Evolutionary conservation across 306 rosid genomes (phyloP).

Genomic region (Malus asiatica): DNA sequence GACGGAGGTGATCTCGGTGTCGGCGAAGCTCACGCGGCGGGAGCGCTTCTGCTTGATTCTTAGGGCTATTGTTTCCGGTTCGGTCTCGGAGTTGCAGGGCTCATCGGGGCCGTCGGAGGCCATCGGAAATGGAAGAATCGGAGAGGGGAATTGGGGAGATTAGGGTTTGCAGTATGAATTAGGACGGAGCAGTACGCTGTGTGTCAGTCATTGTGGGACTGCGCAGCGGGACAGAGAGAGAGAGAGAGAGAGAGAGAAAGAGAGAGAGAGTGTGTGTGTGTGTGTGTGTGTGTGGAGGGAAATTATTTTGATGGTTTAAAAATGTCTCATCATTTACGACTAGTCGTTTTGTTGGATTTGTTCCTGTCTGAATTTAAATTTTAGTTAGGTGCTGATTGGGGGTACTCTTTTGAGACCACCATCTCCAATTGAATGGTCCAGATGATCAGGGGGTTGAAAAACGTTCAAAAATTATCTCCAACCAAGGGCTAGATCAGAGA

Average conservation of each 20-base stretch:
- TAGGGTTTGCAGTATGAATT: conserved; percentile 18
- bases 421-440: no score
- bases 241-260: not conserved
- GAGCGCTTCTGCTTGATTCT: conserved; percentile 43
- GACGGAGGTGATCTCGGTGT: conserved; percentile 86
- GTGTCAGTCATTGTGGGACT: not conserved
- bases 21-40: conserved; percentile 96
- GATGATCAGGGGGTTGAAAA: no score
- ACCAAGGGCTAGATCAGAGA: no score
- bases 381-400: no score
- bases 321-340: not conserved
- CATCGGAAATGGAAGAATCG: conserved; percentile 21
- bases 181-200: not conserved
- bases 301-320: conserved; percentile 1
- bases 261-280: not conserved
- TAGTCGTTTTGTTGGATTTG: not conserved
- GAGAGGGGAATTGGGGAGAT: not conserved
- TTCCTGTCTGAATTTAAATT: not conserved
- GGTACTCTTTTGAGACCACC: no score
- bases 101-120: conserved; percentile 36
- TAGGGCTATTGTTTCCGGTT: conserved; percentile 40
- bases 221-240: not conserved
- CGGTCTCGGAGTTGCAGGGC: conserved; percentile 47
- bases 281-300: conserved; percentile 2
- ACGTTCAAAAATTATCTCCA: no score